Base-by-base conservation (phyloP, 495 filamentous ascomycete genomes). In the Cenococcum geophilum region DNA sequence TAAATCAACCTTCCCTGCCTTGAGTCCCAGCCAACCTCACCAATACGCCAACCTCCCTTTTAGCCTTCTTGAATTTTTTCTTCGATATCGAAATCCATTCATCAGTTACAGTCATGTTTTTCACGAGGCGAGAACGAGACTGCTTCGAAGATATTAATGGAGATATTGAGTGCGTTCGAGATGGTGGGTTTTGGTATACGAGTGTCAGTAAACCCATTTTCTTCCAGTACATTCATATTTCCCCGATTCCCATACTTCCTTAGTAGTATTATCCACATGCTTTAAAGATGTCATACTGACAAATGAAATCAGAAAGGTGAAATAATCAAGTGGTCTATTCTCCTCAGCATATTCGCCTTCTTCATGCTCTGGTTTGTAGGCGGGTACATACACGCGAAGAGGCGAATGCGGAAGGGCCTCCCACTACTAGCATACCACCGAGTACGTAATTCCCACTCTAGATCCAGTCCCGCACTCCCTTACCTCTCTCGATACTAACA, bases 251-350 rank as follows among this genome's bases (percentile, higher is more conserved):
- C 12, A 40, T 40, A 40, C 6, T 40, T 40, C 36, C 36, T 8
- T 14, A 14, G 14, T 40, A 6, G 14, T 40, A 14, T 6, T 8
- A 14, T 8, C 6, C 8, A 6, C 36, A 40, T 40, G 36, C 21
- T 14, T 51, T 51, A 20, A 20, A 43, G 20, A 20, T 27, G 4
- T 4, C 49, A 1, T 37, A 42, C 56, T 68, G 20, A 68, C 58
- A 18, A 52, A 9, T 47, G 2, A 8, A 25, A 37, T 21, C 59
- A 87, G 84, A 78, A 75, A 25, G 86, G 80, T 45, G 68, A 78
- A 51, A 83, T 83, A 57, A 72, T 88, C 65, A 89, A 88, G 72
- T 92, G 85, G 80, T 78, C 78, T 32, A 71, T 91, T 47, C 81
- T 90, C 69, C 64, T 55, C 16, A 54, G 55, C 55, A 61, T 76